A percentile compares a stretch with the other conserved stretches of the same genome.
phyloP scores from a whole-genome alignment of 352 stramenopile genomes.

The Pythium chondricola region DNA sequence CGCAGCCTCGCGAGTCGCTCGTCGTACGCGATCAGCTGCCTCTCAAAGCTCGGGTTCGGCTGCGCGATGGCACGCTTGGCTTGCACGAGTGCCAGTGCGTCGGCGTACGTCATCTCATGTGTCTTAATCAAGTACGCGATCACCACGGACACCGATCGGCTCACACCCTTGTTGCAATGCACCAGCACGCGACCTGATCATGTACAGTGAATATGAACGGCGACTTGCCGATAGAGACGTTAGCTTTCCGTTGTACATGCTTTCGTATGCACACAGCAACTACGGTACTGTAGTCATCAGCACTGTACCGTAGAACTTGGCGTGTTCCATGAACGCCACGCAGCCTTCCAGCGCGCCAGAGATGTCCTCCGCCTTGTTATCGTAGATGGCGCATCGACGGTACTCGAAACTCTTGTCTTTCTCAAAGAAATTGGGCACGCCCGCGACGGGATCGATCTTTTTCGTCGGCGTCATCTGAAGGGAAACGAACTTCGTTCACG shows the following conservation, averaged over 20 bases:
- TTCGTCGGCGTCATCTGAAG: constrained; percentile 68
- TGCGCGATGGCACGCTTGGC: constrained; percentile 50
- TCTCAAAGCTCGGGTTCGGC: constrained; percentile 66
- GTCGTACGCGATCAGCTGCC: constrained; percentile 53
- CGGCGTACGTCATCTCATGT: constrained; percentile 51
- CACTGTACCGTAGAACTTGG: constrained; percentile 90
- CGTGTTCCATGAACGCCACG: constrained; percentile 88
- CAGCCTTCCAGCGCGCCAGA: constrained; percentile 71
- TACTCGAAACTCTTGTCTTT: constrained; percentile 80
- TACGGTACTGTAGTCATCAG: constrained; percentile 37
- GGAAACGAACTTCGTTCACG: neutral
- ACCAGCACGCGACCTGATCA: constrained; percentile 77
- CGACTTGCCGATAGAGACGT: constrained; percentile 9
- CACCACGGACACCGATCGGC: constrained; percentile 85
- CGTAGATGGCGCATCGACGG: constrained; percentile 79
- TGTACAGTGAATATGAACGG: neutral
- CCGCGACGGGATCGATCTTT: constrained; percentile 72
- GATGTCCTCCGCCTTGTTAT: constrained; percentile 90
- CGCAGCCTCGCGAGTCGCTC: constrained; percentile 31
- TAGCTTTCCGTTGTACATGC: neutral
- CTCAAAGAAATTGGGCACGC: constrained; percentile 90
- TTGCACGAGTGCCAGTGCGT: constrained; percentile 58
- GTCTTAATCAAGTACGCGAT: constrained; percentile 89
- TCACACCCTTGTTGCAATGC: constrained; percentile 91
- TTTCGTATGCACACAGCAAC: neutral